These are phyloP conservation scores for Saitozyma podzolica DNA, from an alignment of 768 basidiomycete genomes.

Conservation along the genomic window DNA sequence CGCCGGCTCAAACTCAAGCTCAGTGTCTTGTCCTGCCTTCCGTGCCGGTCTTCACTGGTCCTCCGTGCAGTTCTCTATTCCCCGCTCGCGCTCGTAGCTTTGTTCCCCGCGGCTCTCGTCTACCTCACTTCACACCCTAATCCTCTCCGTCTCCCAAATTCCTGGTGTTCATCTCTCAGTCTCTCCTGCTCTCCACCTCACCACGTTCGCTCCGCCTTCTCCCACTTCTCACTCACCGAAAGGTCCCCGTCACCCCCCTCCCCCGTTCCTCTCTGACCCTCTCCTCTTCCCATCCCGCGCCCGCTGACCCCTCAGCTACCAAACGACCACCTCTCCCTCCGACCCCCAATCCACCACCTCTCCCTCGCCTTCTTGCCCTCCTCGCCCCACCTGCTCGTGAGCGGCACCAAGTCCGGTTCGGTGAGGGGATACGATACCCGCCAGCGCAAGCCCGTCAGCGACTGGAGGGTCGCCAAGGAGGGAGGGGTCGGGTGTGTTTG, in stretches of 20 bases:
- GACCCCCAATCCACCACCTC: slow-evolving; percentile 49
- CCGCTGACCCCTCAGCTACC: slow-evolving; percentile 35
- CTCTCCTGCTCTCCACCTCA: too few relatives aligned
- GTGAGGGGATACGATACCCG: slow-evolving; percentile 49
- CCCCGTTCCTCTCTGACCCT: too few relatives aligned
- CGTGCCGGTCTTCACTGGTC: too few relatives aligned
- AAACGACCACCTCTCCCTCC: slow-evolving; percentile 40
- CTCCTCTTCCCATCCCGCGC: neutral
- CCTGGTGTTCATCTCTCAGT: too few relatives aligned
- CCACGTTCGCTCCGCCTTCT: neutral
- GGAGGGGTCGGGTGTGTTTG: slow-evolving; percentile 42
- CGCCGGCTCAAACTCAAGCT: too few relatives aligned
- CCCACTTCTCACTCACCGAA: neutral
- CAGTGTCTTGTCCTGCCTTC: neutral
- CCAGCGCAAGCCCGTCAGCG: slow-evolving; percentile 43
- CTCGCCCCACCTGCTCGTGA: slow-evolving; percentile 31
- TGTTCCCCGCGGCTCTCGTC: too few relatives aligned
- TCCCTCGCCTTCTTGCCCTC: slow-evolving; percentile 32
- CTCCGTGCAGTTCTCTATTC: too few relatives aligned
- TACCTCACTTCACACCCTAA: too few relatives aligned
- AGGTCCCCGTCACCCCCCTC: neutral
- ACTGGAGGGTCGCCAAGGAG: slow-evolving; percentile 50
- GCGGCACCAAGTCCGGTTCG: slow-evolving; percentile 48
- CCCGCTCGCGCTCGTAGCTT: neutral
- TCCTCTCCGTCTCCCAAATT: too few relatives aligned